Base-by-base conservation (phyloP, 2,329 filamentous ascomycete species). In the Leptodontidium sp. region DNA sequence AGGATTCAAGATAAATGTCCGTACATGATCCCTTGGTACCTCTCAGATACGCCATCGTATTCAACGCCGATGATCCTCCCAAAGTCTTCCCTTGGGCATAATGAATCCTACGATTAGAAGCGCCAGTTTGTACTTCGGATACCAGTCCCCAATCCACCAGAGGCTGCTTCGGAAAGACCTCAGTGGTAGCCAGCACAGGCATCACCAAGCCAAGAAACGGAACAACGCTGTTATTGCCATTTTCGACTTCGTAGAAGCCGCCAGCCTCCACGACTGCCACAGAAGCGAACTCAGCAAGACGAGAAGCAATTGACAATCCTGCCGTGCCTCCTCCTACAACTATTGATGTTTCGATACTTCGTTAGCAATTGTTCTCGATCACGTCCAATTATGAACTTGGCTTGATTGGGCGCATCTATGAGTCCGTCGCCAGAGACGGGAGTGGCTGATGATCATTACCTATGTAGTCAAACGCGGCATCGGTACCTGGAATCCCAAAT, bases 301-400 rank as follows among this genome's bases (percentile, higher is more conserved):
- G 75, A 12, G 77, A 78, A 32, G 81, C 81, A 15, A 85, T 73
- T 1, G 80, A 78, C 11, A 84, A 76, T 38, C 84, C 84, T 45
- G 81, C 81, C n/a, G 80, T 80, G 6, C 83, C 83, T 17, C 82
- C 83, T n/a, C 84, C 83, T 26, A 84, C 76, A 40, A 85, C 52
- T 45, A 35, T 35, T n/a, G 26, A 53, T 15, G 17, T 40, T 12
- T 21, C 21, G 21, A 6, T 32, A 4, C 6, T 32, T 7, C 29
- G 26, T 35, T 21, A 32, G 50, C 26, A 5, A 52, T 11, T 21
- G 29, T n/a, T 26, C 14, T 32, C 2, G 35, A 55, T 12, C 2
- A 21, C 11, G n/a, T 35, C 17, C 17, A 17, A 43, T 14, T 11
- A 55, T 50, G 47, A 12, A 12, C 4, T 40, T 59, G 15, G 64